Evolutionary conservation across 768 basidiomycete species (phyloP).

Genomic region (Lentinula lateritia): DNA sequence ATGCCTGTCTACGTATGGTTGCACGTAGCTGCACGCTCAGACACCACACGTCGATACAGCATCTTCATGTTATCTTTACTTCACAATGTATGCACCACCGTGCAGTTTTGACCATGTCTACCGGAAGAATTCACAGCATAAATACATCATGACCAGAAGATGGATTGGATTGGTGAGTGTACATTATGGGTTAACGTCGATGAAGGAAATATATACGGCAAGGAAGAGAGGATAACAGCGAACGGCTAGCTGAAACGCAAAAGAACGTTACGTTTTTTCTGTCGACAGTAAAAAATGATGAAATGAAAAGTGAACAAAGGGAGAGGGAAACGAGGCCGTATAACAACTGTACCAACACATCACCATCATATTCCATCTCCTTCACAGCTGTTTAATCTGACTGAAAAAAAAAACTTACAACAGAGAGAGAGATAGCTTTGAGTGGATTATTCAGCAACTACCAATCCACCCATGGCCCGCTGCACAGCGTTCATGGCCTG

Average conservation of each 20-base stretch:
- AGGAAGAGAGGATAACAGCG: constrained; percentile 3
- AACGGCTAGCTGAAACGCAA: constrained; percentile 4
- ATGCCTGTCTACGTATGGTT: too few relatives aligned
- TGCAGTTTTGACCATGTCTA: too few relatives aligned
- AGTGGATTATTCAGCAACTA: constrained; percentile 59
- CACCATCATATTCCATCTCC: background rate
- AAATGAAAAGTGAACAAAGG: background rate
- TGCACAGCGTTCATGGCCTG: constrained; percentile 64
- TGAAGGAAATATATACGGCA: background rate
- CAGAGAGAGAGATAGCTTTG: background rate
- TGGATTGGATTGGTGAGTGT: constrained; percentile 5
- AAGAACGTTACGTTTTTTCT: constrained; percentile 6
- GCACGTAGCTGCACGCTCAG: too few relatives aligned
- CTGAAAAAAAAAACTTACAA: background rate
- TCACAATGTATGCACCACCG: background rate
- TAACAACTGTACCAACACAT: background rate
- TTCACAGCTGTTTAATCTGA: background rate
- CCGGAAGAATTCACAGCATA: too few relatives aligned
- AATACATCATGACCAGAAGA: background rate
- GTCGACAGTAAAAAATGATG: background rate
- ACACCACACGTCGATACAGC: background rate
- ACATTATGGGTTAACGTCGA: constrained; percentile 5
- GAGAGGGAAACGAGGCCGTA: background rate
- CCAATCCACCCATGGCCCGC: constrained; percentile 69
- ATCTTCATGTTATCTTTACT: background rate